Base-by-base conservation (phyloP, 352 stramenopile species). In the Pythium sukuiense region DNA sequence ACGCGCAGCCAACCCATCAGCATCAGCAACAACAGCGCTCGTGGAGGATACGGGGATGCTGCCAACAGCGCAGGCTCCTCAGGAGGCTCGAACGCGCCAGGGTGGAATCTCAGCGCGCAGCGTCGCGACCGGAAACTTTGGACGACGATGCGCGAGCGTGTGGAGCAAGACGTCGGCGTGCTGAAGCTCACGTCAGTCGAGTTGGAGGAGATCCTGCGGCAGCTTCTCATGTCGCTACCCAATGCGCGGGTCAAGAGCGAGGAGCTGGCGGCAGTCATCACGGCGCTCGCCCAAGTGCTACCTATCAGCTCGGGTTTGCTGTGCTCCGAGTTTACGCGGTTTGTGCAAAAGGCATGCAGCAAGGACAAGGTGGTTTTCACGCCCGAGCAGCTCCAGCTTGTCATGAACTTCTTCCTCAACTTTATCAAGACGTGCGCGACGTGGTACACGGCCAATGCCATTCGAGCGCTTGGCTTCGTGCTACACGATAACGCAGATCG, bases 401-500 rank as follows among this genome's bases (percentile, higher is more conserved):
- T 93, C 16, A 78, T 92, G 68, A 67, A 65, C 54, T 94, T 92
- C 65, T 87, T 91, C 27, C 61, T 96, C 24, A 73, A 70, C 26
- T 93, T 93, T 37, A 86, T 96, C 64, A 88, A 89, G 66, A 66
- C 72, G 20, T 93, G 85, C 63, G 74, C 85, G 27, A 85, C 75
- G 64, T 94, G 79, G 81, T 92, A 93, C 61, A 92, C 79, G 35
- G 79, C 80, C 24, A 80, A 66, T 39, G 69, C 84, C n/a, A 88
- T 90, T 61, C 80, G 82, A 53, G 82, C 83, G 12, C 63, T 96
- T n/a, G 84, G 83, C 0, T 65, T 89, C 48, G 73, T 96, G 39
- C 68, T 96, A 35, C 78, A 90, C 59, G 87, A 93, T 30, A 93
- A 96, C 54, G 85, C 85, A 0, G 87, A 94, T 41, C 79, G 83